Evolutionary conservation across 2,329 filamentous ascomycete species (phyloP).

Genomic region (Talaromyces sp.): DNA sequence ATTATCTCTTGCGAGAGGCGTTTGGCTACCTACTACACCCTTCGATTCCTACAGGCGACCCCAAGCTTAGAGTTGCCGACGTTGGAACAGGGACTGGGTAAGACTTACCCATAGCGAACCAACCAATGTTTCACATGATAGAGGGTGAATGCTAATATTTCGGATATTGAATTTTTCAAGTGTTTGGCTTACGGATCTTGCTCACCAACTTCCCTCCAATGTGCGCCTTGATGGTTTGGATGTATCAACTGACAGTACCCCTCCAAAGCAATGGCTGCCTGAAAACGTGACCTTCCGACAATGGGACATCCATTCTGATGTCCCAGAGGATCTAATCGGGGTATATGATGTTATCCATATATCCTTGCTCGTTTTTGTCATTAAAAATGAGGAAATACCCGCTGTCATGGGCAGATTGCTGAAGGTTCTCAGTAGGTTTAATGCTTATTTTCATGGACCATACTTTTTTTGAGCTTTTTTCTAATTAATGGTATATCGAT

Average conservation of each 20-base stretch:
- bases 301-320: neutral
- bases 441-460: neutral
- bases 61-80: neutral
- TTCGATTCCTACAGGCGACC: neutral
- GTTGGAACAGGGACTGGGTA: neutral
- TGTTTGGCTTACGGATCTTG: neutral
- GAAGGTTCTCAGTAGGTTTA: neutral
- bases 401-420: neutral
- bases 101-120: neutral
- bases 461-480: neutral
- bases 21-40: neutral
- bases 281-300: neutral
- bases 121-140: neutral
- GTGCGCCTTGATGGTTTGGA: neutral
- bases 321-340: neutral
- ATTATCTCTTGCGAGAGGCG: neutral
- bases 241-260: neutral
- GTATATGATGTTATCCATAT: neutral
- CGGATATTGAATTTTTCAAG: neutral
- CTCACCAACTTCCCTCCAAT: neutral
- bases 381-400: neutral
- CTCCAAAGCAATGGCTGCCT: neutral
- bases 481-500: neutral
- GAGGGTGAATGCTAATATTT: neutral
- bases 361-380: neutral